Base-by-base conservation (phyloP, 305 asterid genomes). In the Caryopteris hybrid region DNA sequence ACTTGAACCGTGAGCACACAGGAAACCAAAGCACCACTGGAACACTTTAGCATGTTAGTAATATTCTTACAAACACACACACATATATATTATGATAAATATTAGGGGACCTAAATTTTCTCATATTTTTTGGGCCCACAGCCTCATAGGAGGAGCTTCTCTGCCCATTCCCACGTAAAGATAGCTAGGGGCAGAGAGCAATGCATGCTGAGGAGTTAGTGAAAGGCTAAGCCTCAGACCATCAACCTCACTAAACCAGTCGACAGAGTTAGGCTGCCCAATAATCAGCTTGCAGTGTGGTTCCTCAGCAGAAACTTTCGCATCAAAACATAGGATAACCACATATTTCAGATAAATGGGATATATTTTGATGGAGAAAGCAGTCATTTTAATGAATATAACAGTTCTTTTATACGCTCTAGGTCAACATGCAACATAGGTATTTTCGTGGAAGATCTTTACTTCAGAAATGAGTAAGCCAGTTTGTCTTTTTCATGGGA, bases 211-310 rank as follows among this genome's bases (percentile, higher is more conserved):
- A n/a, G 12, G 55, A 48, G 55, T 48, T 20, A 9, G 55, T 48
- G n/a, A 48, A 50, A 14, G 31, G 16, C 22, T 7, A 45, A 43
- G 36, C 5, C 36, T 31, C 50, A 13, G 17, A 43, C 52, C 52
- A 45, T 31, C 36, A 45, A 0, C 3, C 20, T 14, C 21, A 45
- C 22, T 16, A 14, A 55, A 5, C 14, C 31, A 17, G 23, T 53
- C 51, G 70, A 76, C 68, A 79, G 70, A 73, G 61, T 79, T 25
- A 80, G 80, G 63, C 81, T 39, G 77, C 77, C 55, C 81, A 74
- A 73, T 74, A 71, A 74, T 81, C 83, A 61, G 74, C 77, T 84
- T n/a, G n/a, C n/a, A n/a, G n/a, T n/a, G 76, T 47, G 81, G 80
- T 60, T 80, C 80, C 66, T 76, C 48, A 76, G 69, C 64, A 38